Conservation (phyloP, 345 rosid genomes). For the Cardamine chenopodiifolia region DNA sequence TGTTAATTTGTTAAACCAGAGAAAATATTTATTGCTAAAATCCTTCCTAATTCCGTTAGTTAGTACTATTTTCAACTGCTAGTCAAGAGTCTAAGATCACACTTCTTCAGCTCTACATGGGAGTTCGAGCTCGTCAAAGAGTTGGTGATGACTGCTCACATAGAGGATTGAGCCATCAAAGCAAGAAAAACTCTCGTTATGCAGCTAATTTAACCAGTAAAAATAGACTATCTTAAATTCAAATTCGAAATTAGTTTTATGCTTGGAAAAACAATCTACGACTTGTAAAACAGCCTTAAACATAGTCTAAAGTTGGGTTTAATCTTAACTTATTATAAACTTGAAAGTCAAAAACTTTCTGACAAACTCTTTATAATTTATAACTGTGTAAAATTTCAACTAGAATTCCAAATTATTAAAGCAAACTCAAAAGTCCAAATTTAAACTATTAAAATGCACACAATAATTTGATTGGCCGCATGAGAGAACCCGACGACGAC, state of each 20-base stretch:
- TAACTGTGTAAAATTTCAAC: not conserved
- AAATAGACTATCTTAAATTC: not conserved
- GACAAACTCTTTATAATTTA: not conserved
- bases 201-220: not conserved
- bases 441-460: not conserved
- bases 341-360: not conserved
- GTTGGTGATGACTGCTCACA: not conserved
- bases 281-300: not conserved
- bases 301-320: not conserved
- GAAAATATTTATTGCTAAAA: not conserved
- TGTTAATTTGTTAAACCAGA: too few relatives aligned
- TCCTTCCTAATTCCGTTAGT: not conserved
- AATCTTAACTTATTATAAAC: not conserved
- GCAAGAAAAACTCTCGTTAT: not conserved
- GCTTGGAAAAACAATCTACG: not conserved
- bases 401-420: not conserved
- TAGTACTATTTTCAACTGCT: not conserved
- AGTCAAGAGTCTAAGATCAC: not conserved
- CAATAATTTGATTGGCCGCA: slow-evolving; percentile 36
- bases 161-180: not conserved
- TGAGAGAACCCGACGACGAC: slow-evolving; percentile 40
- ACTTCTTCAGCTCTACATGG: not conserved
- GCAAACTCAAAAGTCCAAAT: not conserved
- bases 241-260: not conserved
- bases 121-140: not conserved